Evolutionary conservation across 2,329 filamentous ascomycete species (phyloP).

Genomic region (Colletotrichum musicola): DNA sequence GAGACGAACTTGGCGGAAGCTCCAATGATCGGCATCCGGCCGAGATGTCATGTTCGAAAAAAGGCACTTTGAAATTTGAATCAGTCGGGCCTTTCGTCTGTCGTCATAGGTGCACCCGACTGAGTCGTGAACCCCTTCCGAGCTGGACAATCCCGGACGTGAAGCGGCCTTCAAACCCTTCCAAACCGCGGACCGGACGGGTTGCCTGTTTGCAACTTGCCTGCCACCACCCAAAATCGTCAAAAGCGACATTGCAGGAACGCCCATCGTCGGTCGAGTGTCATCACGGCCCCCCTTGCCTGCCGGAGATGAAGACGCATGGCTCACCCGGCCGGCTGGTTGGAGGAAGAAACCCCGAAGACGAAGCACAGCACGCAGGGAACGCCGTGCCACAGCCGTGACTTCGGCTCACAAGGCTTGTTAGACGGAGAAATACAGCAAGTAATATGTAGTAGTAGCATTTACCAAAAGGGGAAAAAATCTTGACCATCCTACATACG

Average conservation of each 20-base stretch:
- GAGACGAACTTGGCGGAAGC: constrained; percentile 36
- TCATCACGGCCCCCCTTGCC: constrained; percentile 30
- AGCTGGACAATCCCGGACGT: constrained; percentile 31
- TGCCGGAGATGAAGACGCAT: constrained; percentile 35
- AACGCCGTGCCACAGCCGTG: neutral
- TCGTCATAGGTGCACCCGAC: constrained; percentile 28
- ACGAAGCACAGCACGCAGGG: constrained; percentile 1
- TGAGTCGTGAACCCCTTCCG: constrained; percentile 32
- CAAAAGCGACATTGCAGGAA: constrained; percentile 29
- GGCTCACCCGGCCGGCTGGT: constrained; percentile 23
- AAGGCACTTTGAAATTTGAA: constrained; percentile 3
- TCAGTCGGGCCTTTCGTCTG: constrained; percentile 30
- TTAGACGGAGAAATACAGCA: too few relatives aligned
- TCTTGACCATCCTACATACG: too few relatives aligned
- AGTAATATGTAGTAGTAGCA: too few relatives aligned
- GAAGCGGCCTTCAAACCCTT: constrained; percentile 37
- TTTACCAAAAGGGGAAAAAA: too few relatives aligned
- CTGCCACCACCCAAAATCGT: constrained; percentile 8
- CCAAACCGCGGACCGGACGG: constrained; percentile 28
- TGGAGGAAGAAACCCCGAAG: constrained; percentile 1
- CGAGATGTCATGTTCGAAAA: constrained; percentile 31
- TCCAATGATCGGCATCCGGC: constrained; percentile 37
- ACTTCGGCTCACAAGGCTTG: too few relatives aligned
- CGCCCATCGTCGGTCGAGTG: neutral
- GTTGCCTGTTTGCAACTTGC: neutral